Evolutionary conservation across 306 rosid species (phyloP).

Genomic region (Lathyrus aphaca): DNA sequence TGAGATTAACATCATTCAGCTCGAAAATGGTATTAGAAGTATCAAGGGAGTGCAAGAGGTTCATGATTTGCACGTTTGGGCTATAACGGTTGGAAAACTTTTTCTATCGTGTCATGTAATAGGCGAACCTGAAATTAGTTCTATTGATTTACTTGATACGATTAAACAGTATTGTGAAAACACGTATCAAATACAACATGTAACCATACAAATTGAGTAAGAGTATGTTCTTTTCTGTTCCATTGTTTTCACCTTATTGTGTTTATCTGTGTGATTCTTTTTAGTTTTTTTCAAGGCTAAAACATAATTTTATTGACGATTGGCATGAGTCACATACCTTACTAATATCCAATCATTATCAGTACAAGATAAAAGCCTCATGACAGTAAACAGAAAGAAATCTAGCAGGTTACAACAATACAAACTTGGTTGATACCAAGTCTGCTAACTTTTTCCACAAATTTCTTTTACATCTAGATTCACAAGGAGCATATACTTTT

Average conservation of each 20-base stretch:
- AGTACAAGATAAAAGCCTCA: too few relatives aligned
- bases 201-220: constrained; percentile 83
- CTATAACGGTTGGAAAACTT: constrained; percentile 71
- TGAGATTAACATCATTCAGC: constrained; percentile 57
- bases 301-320: too few relatives aligned
- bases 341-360: too few relatives aligned
- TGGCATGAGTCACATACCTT: too few relatives aligned
- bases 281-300: too few relatives aligned
- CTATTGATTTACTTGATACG: constrained; percentile 50
- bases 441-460: too few relatives aligned
- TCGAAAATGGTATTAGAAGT: constrained; percentile 62
- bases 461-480: too few relatives aligned
- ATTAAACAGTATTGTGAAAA: constrained; percentile 67
- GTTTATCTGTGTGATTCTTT: not conserved
- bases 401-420: too few relatives aligned
- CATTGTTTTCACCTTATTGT: not conserved
- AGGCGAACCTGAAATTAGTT: constrained; percentile 57
- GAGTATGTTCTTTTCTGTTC: constrained; percentile 5
- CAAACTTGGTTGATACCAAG: too few relatives aligned
- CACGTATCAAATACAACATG: constrained; percentile 62
- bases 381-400: too few relatives aligned
- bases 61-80: constrained; percentile 89
- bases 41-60: constrained; percentile 73
- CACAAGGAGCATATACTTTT: too few relatives aligned
- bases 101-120: constrained; percentile 78